Percentiles rank a stretch among this genome's conserved stretches.
Evolutionary conservation across 495 filamentous ascomycete genomes (phyloP).

Genomic region (Aspergillus bertholletiae): DNA sequence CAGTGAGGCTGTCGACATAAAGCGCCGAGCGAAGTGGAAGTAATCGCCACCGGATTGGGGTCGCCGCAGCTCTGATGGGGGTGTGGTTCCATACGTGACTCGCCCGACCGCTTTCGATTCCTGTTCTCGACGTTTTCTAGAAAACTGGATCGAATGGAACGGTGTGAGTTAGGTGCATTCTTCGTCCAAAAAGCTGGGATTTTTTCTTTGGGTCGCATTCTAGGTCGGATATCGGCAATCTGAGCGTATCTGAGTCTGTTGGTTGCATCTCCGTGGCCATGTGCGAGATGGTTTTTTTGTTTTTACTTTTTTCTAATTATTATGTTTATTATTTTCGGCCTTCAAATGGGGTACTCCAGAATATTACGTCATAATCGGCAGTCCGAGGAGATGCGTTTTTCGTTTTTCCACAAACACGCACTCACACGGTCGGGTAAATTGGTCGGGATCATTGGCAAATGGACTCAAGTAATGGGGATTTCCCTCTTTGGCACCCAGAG

Average conservation of each 20-base stretch:
- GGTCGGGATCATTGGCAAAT: slow-evolving; percentile 2
- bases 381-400: slow-evolving; percentile 7
- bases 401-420: no score
- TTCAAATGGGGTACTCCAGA: neutral
- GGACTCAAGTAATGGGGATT: neutral
- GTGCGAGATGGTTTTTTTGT: no score
- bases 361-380: slow-evolving; percentile 7
- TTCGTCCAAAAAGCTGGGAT: neutral
- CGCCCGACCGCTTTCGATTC: slow-evolving; percentile 14
- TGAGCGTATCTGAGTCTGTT: neutral
- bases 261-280: neutral
- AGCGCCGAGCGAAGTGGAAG: slow-evolving; percentile 9
- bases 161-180: slow-evolving; percentile 11
- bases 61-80: neutral
- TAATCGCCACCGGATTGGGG: neutral
- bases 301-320: no score
- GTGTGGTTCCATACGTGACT: neutral
- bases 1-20: neutral
- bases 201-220: neutral
- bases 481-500: neutral
- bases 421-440: slow-evolving; percentile 8
- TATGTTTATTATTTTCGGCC: neutral
- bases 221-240: neutral
- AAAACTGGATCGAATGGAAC: slow-evolving; percentile 23
- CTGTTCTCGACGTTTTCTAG: slow-evolving; percentile 33